These are phyloP conservation scores for Jatropha curcas DNA, from an alignment of 345 rosid genomes.

Conservation along the genomic window DNA sequence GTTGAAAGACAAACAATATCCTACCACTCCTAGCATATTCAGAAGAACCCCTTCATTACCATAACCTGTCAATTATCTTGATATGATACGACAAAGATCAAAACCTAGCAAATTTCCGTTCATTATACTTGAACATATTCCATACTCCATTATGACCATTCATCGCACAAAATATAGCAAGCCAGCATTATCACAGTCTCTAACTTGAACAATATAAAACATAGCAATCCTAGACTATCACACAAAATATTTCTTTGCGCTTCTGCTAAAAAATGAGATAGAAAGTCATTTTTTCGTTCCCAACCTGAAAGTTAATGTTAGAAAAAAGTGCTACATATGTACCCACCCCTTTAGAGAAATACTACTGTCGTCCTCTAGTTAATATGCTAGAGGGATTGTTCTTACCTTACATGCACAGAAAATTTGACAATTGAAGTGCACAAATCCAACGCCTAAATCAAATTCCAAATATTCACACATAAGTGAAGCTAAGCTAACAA, in stretches of 20 bases:
- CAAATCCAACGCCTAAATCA: background rate
- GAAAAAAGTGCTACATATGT: no score
- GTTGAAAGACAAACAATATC: background rate
- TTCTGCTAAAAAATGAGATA: no score
- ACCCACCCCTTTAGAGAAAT: no score
- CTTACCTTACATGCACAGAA: no score
- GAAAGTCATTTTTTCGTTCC: background rate
- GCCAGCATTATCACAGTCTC: background rate
- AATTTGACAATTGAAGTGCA: background rate
- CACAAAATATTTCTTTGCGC: no score
- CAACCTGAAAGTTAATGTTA: background rate
- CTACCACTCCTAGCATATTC: background rate
- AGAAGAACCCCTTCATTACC: background rate
- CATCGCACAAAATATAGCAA: background rate
- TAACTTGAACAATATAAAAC: background rate
- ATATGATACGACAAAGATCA: background rate
- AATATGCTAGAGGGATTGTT: no score
- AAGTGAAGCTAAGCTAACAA: background rate
- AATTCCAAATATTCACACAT: conserved; percentile 2
- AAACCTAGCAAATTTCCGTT: background rate
- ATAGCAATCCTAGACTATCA: background rate
- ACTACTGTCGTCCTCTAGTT: no score
- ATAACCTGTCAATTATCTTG: background rate
- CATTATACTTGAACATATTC: background rate
- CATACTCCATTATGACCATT: background rate